Conservation (phyloP, 257 asterid genomes). For the Voacanga thouarsii region DNA sequence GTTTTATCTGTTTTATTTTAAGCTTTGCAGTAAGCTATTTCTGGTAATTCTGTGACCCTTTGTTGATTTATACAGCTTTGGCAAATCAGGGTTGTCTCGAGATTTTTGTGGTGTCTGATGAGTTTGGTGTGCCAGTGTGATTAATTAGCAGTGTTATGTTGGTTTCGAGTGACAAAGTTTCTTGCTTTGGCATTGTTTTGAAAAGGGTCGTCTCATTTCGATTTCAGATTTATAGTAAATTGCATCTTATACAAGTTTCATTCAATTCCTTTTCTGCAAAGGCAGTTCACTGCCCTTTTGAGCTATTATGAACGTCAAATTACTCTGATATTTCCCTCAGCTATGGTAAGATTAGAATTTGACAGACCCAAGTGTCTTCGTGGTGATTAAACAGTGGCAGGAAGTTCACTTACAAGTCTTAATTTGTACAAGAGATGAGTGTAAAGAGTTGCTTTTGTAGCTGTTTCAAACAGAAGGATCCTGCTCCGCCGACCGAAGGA, state of each 20-base stretch:
- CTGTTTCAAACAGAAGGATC: conserved; percentile 9
- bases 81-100: background rate
- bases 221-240: too few species aligned
- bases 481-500: conserved; percentile 28
- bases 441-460: conserved; percentile 2
- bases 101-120: background rate
- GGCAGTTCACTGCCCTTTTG: background rate
- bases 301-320: too few species aligned
- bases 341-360: background rate
- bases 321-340: too few species aligned
- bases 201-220: background rate
- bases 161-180: background rate
- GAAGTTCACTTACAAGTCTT: conserved; percentile 1
- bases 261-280: background rate
- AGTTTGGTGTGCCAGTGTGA: background rate
- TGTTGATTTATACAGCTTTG: background rate
- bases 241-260: background rate
- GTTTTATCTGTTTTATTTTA: background rate
- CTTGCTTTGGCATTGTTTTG: background rate
- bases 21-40: background rate
- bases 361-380: background rate
- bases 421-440: background rate
- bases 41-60: background rate
- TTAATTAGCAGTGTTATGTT: background rate
- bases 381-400: background rate